These are phyloP conservation scores for Chloris gayana DNA, from an alignment of 176 grass and related monocot species.

Conservation along the genomic window DNA sequence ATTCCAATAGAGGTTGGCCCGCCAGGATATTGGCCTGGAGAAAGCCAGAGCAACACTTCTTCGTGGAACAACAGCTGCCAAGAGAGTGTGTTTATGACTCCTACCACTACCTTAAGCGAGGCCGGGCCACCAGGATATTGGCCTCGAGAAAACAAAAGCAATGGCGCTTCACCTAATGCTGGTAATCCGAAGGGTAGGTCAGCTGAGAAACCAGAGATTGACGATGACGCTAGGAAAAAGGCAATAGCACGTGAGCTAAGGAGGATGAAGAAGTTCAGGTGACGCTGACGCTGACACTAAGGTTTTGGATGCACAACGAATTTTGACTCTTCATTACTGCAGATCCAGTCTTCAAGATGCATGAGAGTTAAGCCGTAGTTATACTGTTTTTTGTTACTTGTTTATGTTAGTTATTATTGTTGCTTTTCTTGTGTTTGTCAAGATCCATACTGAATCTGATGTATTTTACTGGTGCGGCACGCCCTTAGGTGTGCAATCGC, in stretches of 20 bases:
- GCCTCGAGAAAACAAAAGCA: not conserved
- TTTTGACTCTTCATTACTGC: not conserved
- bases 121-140: not conserved
- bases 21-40: constrained; percentile 6
- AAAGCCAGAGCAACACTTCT: not conserved
- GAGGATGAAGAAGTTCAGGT: constrained; percentile 40
- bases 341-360: not conserved
- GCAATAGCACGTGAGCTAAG: constrained; percentile 56
- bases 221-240: constrained; percentile 44
- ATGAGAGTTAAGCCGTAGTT: not conserved
- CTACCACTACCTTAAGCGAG: not conserved
- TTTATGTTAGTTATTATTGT: not conserved
- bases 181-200: constrained; percentile 4
- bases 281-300: not conserved
- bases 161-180: not conserved
- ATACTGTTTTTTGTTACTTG: not conserved
- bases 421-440: not conserved
- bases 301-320: constrained; percentile 15
- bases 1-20: not conserved
- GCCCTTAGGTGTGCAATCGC: not conserved
- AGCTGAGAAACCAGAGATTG: constrained; percentile 25
- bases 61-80: constrained; percentile 7
- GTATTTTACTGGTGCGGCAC: not conserved
- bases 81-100: not conserved
- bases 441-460: not conserved